Evolutionary conservation across 371 early-diverging fungal species (phyloP).

Genomic region (Syncephalastrum racemosum): DNA sequence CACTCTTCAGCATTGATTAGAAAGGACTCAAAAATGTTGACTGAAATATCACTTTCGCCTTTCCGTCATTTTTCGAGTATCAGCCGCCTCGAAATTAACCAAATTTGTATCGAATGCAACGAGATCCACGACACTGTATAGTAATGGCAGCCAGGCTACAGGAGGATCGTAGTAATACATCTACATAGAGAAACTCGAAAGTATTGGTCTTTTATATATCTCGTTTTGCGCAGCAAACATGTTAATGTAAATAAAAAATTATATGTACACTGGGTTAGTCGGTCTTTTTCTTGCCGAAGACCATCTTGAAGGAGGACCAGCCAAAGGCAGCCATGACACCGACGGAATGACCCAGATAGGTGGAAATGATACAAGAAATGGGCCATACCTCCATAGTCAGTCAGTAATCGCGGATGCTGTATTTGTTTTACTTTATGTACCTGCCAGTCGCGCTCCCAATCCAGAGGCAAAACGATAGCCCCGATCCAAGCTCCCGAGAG

Average conservation of each 20-base stretch:
- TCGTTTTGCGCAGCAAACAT: too few species aligned
- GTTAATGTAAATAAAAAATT: not conserved
- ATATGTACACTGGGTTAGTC: conserved; percentile 22
- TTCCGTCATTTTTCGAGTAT: too few species aligned
- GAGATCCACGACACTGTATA: too few species aligned
- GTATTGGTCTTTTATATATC: too few species aligned
- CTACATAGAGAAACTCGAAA: too few species aligned
- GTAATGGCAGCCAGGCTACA: too few species aligned
- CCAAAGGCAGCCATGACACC: conserved; percentile 45
- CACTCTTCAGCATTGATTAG: too few species aligned
- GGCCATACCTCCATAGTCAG: conserved; percentile 35
- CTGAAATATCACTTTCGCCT: too few species aligned
- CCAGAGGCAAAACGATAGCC: conserved; percentile 49
- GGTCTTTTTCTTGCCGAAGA: conserved; percentile 45
- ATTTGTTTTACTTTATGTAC: conserved; percentile 9
- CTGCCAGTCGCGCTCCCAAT: conserved; percentile 57
- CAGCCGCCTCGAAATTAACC: too few species aligned
- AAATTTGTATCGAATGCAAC: too few species aligned
- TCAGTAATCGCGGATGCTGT: not conserved
- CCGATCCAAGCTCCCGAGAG: conserved; percentile 54
- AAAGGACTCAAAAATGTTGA: too few species aligned
- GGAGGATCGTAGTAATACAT: too few species aligned
- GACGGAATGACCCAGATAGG: conserved; percentile 45
- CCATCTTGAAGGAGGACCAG: conserved; percentile 37
- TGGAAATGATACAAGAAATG: conserved; percentile 48